phyloP scores from a whole-genome alignment of 2,329 filamentous ascomycete species.

The Escovopsis sp. region DNA sequence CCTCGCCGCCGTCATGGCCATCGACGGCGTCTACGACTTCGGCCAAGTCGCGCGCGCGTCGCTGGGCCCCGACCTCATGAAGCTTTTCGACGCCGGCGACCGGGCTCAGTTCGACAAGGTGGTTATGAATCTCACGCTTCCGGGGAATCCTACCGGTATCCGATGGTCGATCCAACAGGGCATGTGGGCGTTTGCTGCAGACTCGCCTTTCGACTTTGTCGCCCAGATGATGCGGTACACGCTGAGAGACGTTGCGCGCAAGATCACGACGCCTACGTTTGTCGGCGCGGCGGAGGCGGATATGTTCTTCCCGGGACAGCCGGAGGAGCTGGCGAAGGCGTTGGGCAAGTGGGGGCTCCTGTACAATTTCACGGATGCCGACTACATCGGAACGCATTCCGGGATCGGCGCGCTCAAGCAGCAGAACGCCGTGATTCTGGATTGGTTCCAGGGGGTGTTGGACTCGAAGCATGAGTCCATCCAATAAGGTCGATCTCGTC shows the following conservation, averaged over 20 bases:
- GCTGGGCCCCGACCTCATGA: slow-evolving; percentile 2
- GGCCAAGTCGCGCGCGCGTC: slow-evolving; percentile 3
- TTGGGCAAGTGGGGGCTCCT: slow-evolving; percentile 6
- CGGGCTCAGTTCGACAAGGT: slow-evolving; percentile 9
- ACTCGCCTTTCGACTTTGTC: slow-evolving; percentile 11
- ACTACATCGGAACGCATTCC: slow-evolving; percentile 8
- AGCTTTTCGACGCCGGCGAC: slow-evolving; percentile 1
- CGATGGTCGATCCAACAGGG: slow-evolving; percentile 14
- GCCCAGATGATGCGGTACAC: slow-evolving; percentile 1
- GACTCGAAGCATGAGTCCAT: background rate
- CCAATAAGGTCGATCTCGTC: no score
- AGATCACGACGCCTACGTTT: slow-evolving; percentile 11
- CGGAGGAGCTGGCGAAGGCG: slow-evolving; percentile 4
- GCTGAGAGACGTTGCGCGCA: slow-evolving; percentile 6
- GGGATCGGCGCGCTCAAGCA: slow-evolving; percentile 8
- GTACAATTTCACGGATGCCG: slow-evolving; percentile 5
- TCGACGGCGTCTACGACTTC: slow-evolving; percentile 25
- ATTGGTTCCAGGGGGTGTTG: slow-evolving; percentile 9
- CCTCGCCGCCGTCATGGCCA: slow-evolving; percentile 23
- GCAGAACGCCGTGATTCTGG: slow-evolving; percentile 8
- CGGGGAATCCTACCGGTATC: slow-evolving; percentile 6
- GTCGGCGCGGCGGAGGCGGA: slow-evolving; percentile 12
- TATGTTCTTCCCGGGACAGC: slow-evolving; percentile 8
- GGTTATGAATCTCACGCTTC: background rate
- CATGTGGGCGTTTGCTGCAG: slow-evolving; percentile 13